phyloP scores from a whole-genome alignment of 805 yeast genomes.

The Scheffersomyces amazonensis region DNA sequence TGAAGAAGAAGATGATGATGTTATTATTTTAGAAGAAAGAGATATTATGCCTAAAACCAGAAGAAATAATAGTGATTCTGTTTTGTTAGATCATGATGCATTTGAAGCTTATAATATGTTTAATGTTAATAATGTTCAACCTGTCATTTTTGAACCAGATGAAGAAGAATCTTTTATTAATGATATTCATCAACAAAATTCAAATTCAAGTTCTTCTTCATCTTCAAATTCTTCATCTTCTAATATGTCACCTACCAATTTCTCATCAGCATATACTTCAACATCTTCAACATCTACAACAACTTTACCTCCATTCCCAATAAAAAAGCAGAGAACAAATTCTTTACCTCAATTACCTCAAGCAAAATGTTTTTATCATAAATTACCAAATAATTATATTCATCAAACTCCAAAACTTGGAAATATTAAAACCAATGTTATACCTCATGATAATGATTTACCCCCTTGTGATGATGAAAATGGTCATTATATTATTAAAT shows the following conservation, averaged over 20 bases:
- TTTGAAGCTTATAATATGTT: slow-evolving; percentile 42
- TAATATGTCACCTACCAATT: background rate
- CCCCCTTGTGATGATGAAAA: slow-evolving; percentile 61
- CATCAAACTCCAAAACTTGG: slow-evolving; percentile 35
- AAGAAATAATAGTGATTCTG: slow-evolving; percentile 35
- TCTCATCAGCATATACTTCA: too few relatives aligned
- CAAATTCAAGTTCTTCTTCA: background rate
- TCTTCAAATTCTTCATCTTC: background rate
- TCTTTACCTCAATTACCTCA: slow-evolving; percentile 46
- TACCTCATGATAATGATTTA: slow-evolving; percentile 30
- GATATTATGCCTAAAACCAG: slow-evolving; percentile 13
- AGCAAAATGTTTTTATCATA: slow-evolving; percentile 39
- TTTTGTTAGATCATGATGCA: slow-evolving; percentile 36
- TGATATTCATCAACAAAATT: background rate
- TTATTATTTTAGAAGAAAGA: slow-evolving; percentile 36
- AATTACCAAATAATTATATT: slow-evolving; percentile 34
- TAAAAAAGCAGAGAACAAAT: slow-evolving; percentile 39
- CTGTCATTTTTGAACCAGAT: background rate
- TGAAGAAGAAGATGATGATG: slow-evolving; percentile 27
- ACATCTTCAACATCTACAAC: background rate
- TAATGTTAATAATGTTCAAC: slow-evolving; percentile 30
- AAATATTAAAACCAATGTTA: slow-evolving; percentile 35
- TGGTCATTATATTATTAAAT: slow-evolving; percentile 68
- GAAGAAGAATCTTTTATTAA: background rate
- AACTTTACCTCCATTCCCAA: slow-evolving; percentile 1